Conservation (phyloP, 2,329 filamentous ascomycete species). For the Pseudocercospora ulei region DNA sequence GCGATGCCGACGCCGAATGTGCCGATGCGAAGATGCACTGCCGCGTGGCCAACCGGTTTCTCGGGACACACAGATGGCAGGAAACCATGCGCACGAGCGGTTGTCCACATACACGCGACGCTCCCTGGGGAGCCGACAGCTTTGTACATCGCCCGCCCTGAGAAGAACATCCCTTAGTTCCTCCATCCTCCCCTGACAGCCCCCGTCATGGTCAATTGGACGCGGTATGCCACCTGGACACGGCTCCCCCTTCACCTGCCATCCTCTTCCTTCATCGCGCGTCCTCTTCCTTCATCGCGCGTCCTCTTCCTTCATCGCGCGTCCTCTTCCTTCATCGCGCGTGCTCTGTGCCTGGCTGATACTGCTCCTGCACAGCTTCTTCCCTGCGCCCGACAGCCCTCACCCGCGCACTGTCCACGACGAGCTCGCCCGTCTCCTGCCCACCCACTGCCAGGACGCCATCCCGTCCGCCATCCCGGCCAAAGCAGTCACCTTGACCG, state of each 20-base stretch:
- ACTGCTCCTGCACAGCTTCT: conserved; percentile 12
- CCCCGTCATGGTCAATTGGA: conserved; percentile 7
- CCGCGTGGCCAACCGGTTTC: conserved; percentile 6
- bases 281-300: too few species aligned
- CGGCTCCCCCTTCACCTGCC: neutral
- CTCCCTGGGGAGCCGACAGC: too few species aligned
- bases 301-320: too few species aligned
- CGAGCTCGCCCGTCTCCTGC: conserved; percentile 48
- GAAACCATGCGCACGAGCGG: conserved; percentile 1
- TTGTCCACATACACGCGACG: too few species aligned
- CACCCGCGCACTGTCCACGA: conserved; percentile 35
- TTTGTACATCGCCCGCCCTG: conserved; percentile 1
- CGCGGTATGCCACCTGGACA: neutral
- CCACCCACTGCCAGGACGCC: conserved; percentile 48
- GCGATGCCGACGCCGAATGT: neutral
- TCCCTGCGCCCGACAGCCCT: conserved; percentile 33
- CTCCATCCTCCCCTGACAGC: neutral
- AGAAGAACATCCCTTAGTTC: neutral
- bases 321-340: too few species aligned
- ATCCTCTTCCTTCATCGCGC: too few species aligned
- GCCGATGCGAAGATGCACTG: neutral
- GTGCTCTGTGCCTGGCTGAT: neutral
- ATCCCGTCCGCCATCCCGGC: conserved; percentile 61
- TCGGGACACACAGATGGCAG: conserved; percentile 1
- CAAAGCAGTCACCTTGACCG: conserved; percentile 76